These are phyloP conservation scores for Cryptococcus sp. DNA, from an alignment of 1,284 basidiomycete genomes.

Conservation along the genomic window DNA sequence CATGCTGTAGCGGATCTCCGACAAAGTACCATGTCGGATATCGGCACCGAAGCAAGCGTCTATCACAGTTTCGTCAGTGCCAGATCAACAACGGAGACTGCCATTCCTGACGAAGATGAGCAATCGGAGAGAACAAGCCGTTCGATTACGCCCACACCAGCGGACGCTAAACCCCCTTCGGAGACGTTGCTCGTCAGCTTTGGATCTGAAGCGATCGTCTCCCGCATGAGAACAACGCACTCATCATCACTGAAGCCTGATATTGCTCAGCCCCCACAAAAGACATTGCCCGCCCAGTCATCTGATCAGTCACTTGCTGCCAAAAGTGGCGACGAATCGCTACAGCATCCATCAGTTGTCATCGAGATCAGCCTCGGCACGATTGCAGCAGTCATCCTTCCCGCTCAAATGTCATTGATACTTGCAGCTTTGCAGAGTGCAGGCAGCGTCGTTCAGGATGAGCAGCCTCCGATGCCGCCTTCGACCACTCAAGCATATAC, in stretches of 20 bases:
- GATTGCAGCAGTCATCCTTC: conserved; percentile 31
- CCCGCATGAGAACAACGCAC: conserved; percentile 36
- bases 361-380: conserved; percentile 32
- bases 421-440: conserved; percentile 26
- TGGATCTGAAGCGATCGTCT: conserved; percentile 43
- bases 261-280: not conserved
- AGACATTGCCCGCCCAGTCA: not conserved
- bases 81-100: too few relatives aligned
- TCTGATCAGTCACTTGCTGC: not conserved
- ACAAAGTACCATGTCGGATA: conserved; percentile 32
- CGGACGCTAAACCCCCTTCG: conserved; percentile 2
- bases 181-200: conserved; percentile 36
- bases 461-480: not conserved
- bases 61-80: conserved; percentile 38
- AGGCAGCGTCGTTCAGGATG: not conserved
- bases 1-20: conserved; percentile 56
- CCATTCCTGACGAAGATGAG: conserved; percentile 9
- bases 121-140: conserved; percentile 3
- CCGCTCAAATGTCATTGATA: conserved; percentile 29
- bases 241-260: not conserved
- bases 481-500: not conserved
- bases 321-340: not conserved
- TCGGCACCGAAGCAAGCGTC: conserved; percentile 30
- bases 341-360: conserved; percentile 19
- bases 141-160: conserved; percentile 33